Percentiles rank a stretch among this genome's conserved stretches.
Evolutionary conservation across 192 early-diverging fungal species (phyloP).

Genomic region (Haplosporangium gracile): DNA sequence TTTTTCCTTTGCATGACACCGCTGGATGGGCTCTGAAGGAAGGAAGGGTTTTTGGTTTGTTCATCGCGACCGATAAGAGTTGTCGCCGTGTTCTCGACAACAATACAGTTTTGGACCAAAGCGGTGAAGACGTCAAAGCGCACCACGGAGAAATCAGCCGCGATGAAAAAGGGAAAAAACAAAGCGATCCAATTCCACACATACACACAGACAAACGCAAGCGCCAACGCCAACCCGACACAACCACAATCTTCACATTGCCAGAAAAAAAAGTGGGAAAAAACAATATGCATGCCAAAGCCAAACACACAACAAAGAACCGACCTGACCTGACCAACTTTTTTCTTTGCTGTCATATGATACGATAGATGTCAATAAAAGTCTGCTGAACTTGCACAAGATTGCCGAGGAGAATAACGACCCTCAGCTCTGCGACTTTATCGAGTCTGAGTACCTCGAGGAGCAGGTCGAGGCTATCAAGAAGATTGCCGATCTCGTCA

Average conservation of each 20-base stretch:
- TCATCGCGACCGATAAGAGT: not conserved
- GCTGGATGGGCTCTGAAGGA: not conserved
- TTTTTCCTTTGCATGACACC: not conserved
- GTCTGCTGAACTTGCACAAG: conserved; percentile 66
- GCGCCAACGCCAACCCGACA: not conserved
- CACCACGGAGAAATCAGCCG: not conserved
- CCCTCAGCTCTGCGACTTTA: conserved; percentile 69
- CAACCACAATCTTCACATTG: not conserved
- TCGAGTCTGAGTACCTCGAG: conserved; percentile 62
- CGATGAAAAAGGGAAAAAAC: not conserved
- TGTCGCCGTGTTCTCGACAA: not conserved
- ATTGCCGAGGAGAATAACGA: conserved; percentile 65
- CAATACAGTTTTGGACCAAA: not conserved
- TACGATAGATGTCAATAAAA: conserved; percentile 67
- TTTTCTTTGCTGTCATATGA: not conserved
- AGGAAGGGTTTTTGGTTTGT: not conserved
- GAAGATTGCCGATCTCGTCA: conserved; percentile 66
- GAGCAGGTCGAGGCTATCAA: conserved; percentile 71
- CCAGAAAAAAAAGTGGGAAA: not conserved
- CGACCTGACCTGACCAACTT: not conserved
- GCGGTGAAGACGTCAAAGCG: not conserved
- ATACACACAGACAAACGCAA: not conserved
- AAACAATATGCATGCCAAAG: not conserved
- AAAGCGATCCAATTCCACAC: not conserved
- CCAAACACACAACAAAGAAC: no score